A percentile compares a stretch with the other conserved stretches of the same genome.
These are phyloP conservation scores for Pichia sp. DNA, from an alignment of 1,139 yeast species.

Conservation along the genomic window DNA sequence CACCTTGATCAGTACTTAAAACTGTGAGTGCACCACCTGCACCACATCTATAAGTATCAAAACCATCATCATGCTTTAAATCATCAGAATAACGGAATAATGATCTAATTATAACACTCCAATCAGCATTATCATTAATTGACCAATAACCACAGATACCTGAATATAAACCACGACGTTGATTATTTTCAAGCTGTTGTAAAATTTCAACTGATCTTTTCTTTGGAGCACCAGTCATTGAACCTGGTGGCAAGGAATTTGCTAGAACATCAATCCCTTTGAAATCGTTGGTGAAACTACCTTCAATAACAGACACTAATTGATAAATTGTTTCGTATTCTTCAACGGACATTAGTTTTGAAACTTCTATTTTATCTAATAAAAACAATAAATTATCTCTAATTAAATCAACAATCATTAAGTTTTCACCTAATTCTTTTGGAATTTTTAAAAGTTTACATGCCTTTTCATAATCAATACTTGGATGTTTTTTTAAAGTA, in stretches of 20 bases:
- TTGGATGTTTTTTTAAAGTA: conserved; percentile 65
- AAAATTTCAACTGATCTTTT: conserved; percentile 83
- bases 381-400: conserved; percentile 83
- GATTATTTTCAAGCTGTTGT: conserved; percentile 42
- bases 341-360: conserved; percentile 83
- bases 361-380: conserved; percentile 59
- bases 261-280: conserved; percentile 74
- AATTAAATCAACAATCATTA: conserved; percentile 94
- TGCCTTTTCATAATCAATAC: conserved; percentile 52
- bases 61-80: conserved; percentile 30
- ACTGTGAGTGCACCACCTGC: conserved; percentile 99
- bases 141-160: conserved; percentile 98
- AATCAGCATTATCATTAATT: conserved; percentile 78
- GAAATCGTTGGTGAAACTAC: conserved; percentile 41
- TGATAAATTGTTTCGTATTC: conserved; percentile 90
- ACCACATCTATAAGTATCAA: conserved; percentile 70
- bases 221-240: conserved; percentile 99
- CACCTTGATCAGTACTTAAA: conserved; percentile 70
- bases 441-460: conserved; percentile 66
- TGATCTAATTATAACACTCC: conserved; percentile 93
- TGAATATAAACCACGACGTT: conserved; percentile 79
- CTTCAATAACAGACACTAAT: conserved; percentile 82
- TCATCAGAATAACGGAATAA: conserved; percentile 61
- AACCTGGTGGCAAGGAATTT: conserved; percentile 90
- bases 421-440: conserved; percentile 90